Percentiles rank a stretch among this genome's conserved stretches.
Evolutionary conservation across 495 filamentous ascomycete genomes (phyloP).

Genomic region (Penicillium maclennaniae): DNA sequence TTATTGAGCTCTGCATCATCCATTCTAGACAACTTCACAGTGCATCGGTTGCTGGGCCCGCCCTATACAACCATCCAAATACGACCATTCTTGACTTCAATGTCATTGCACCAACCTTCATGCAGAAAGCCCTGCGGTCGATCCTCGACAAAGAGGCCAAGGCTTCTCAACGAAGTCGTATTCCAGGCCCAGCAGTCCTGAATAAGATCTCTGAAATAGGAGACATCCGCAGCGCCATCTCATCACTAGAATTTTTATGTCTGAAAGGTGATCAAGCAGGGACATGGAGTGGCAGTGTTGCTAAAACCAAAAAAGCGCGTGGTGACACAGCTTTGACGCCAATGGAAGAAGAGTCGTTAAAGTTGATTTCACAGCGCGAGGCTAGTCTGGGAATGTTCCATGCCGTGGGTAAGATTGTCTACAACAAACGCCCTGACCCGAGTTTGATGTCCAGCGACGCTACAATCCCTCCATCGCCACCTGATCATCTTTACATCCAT

Average conservation of each 20-base stretch:
- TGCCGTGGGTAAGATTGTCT: constrained; percentile 88
- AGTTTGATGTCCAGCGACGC: constrained; percentile 17
- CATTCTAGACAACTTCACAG: constrained; percentile 82
- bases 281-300: constrained; percentile 64
- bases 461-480: constrained; percentile 46
- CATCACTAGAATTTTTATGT: constrained; percentile 86
- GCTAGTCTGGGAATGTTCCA: constrained; percentile 90
- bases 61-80: constrained; percentile 73
- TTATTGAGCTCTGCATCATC: constrained; percentile 70
- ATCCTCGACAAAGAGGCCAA: constrained; percentile 77
- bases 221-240: constrained; percentile 87
- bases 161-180: constrained; percentile 60
- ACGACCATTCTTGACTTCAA: constrained; percentile 85
- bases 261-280: constrained; percentile 62
- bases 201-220: constrained; percentile 75
- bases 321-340: constrained; percentile 56
- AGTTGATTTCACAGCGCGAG: constrained; percentile 78
- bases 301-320: constrained; percentile 54
- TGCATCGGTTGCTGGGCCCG: constrained; percentile 82
- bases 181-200: constrained; percentile 67
- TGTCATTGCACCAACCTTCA: constrained; percentile 78
- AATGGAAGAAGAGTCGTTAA: constrained; percentile 67
- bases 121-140: constrained; percentile 75
- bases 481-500: constrained; percentile 58
- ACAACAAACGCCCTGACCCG: constrained; percentile 74